phyloP scores from a whole-genome alignment of 805 yeast genomes.

The Zygosaccharomyces lentus region DNA sequence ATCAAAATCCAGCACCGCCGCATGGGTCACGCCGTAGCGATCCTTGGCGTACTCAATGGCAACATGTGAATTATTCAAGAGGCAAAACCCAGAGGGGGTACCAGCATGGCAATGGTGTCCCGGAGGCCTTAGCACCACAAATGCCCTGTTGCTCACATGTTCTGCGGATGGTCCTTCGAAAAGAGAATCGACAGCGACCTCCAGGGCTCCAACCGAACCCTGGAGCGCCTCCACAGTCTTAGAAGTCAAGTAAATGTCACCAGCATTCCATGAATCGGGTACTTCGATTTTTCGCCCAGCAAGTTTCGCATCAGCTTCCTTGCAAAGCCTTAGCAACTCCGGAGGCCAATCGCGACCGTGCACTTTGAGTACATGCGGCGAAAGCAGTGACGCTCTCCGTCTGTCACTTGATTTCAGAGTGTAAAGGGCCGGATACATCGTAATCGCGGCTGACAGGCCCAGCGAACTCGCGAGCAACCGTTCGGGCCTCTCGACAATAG shows the following conservation, averaged over 20 bases:
- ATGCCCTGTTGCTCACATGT: constrained; percentile 44
- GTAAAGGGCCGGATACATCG: constrained; percentile 61
- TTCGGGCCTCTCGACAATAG: constrained; percentile 82
- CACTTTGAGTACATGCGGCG: constrained; percentile 60
- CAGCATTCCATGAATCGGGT: constrained; percentile 77
- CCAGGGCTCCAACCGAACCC: constrained; percentile 75
- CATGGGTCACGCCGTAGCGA: constrained; percentile 65
- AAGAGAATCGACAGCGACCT: constrained; percentile 59
- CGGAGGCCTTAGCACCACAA: constrained; percentile 73
- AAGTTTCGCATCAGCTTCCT: constrained; percentile 52
- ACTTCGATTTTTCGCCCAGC: constrained; percentile 58
- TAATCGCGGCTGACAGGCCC: constrained; percentile 71
- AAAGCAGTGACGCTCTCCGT: constrained; percentile 44
- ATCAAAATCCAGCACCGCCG: constrained; percentile 77
- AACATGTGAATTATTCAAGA: constrained; percentile 76
- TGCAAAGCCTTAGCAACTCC: constrained; percentile 52
- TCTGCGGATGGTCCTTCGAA: constrained; percentile 37
- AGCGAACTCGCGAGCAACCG: constrained; percentile 69
- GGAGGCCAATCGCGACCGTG: constrained; percentile 77
- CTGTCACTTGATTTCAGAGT: constrained; percentile 40
- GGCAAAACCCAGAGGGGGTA: constrained; percentile 81
- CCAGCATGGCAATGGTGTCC: constrained; percentile 85
- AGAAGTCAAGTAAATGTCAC: constrained; percentile 71
- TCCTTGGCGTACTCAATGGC: constrained; percentile 72
- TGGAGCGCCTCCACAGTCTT: constrained; percentile 65